Conservation (phyloP, 257 asterid species). For the Primulina huaijiensis region DNA sequence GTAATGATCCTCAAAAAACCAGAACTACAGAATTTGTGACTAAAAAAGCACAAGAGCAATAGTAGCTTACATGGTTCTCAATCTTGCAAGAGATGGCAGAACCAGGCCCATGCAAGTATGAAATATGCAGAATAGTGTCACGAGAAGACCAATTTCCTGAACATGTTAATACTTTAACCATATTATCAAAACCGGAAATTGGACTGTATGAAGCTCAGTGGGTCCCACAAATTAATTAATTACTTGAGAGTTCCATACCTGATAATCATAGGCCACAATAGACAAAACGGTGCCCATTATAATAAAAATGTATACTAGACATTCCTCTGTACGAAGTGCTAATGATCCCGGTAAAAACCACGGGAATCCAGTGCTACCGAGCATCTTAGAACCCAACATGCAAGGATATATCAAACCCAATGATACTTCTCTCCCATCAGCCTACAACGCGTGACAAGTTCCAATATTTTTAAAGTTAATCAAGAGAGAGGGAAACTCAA, state of each 20-base stretch:
- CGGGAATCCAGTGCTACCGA: constrained; percentile 80
- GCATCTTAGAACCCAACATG: constrained; percentile 88
- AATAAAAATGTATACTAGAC: constrained; percentile 44
- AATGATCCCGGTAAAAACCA: constrained; percentile 70
- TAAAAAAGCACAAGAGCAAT: constrained; percentile 5
- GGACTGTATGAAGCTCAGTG: constrained; percentile 3
- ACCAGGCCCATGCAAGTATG: constrained; percentile 70
- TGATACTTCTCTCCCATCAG: constrained; percentile 86
- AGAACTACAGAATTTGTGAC: background rate
- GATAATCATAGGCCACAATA: constrained; percentile 80
- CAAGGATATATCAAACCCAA: constrained; percentile 88
- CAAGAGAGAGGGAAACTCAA: constrained; percentile 1
- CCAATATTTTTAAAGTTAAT: constrained; percentile 9
- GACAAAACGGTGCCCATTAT: constrained; percentile 65
- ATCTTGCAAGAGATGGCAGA: constrained; percentile 87
- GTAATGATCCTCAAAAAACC: background rate
- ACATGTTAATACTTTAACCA: constrained; percentile 16
- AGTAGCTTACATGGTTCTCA: constrained; percentile 72
- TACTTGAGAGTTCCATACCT: constrained; percentile 44
- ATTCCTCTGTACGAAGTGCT: constrained; percentile 69
- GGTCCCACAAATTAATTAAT: constrained; percentile 6
- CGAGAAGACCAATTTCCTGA: constrained; percentile 80
- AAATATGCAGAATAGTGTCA: constrained; percentile 66
- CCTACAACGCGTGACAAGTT: constrained; percentile 48
- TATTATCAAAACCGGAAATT: constrained; percentile 9